A percentile compares a stretch with the other conserved stretches of the same genome.
Evolutionary conservation across 345 rosid species (phyloP).

Genomic region (Toxicodendron radicans): DNA sequence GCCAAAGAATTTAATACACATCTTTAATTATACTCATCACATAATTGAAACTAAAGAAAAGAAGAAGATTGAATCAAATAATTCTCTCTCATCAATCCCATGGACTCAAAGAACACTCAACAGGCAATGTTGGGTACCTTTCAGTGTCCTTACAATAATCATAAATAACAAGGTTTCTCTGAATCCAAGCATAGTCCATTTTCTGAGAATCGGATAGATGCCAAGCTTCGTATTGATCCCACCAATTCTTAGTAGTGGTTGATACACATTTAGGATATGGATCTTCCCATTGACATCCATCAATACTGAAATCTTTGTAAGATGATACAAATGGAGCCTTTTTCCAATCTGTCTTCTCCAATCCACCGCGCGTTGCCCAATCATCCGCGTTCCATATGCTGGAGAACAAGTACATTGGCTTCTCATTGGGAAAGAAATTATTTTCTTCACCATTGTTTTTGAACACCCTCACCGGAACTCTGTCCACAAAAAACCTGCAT

Average conservation of each 20-base stretch:
- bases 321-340: conserved; percentile 87
- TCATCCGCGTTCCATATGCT: conserved; percentile 98
- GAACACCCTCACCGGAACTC: conserved; percentile 72
- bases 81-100: conserved; percentile 47
- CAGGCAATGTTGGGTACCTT: conserved; percentile 59
- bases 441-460: conserved; percentile 84
- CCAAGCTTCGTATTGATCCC: conserved; percentile 95
- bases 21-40: background rate
- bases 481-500: conserved; percentile 75
- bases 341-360: conserved; percentile 93
- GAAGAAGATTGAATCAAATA: background rate
- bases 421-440: conserved; percentile 86
- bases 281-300: conserved; percentile 90
- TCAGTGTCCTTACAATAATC: conserved; percentile 78
- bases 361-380: conserved; percentile 96
- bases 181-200: conserved; percentile 85
- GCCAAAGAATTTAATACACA: background rate
- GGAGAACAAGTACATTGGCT: conserved; percentile 95
- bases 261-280: conserved; percentile 89
- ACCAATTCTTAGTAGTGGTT: conserved; percentile 85
- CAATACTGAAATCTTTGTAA: conserved; percentile 80
- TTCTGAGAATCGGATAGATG: conserved; percentile 74
- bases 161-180: conserved; percentile 84
- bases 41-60: background rate
- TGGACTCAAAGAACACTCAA: conserved; percentile 83